Evolutionary conservation across 2,329 filamentous ascomycete genomes (phyloP), one percentile per base, ranked within the genome.

Genomic region (Penicillium verrucosum): DNA sequence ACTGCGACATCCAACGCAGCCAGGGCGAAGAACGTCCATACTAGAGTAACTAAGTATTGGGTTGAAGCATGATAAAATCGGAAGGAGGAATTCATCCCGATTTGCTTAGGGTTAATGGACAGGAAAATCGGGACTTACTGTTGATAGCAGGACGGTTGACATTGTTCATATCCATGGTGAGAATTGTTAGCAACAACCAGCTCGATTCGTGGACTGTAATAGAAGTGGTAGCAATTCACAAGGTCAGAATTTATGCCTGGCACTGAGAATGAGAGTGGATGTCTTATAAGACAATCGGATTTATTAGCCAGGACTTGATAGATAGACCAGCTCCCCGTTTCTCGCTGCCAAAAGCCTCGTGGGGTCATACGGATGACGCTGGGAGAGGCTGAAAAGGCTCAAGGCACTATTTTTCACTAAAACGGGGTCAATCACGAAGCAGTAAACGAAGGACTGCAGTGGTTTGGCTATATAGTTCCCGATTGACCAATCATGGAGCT

Each of bases 1-100:
- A 38, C 55, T 44, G 58, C 60, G 14, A 62, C 42, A 18, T 62
- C 60, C 21, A 62, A 53, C 14, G 56, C 58, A 5, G 60, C 60
- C 3, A 62, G 58, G 18, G 58, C 58, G 36, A 62, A 60, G 36
- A 62, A 62, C 2, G 36, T 46, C 52, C 58, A 59, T 46, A 62
- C 60, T 62, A 42, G 4, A 37, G 11, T 14, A 18, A n/a, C 16
- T 29, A 14, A 58, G 40, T 25, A 36, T 23, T 37, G 11, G 14
- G 29, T 21, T 30, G 23, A 37, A 23, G 18, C 25, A 32, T 12
- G 29, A 10, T n/a, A 9, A 25, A 9, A 11, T 8, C 18, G 7
- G 14, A 25, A 21, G 10, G 14, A 34, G 16, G 18, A 5, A 43
- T 2, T 14, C 7, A 9, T 34, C 14, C 4, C 4, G 7, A 36